Percentiles rank a stretch among this genome's conserved stretches.
Evolutionary conservation across 2,329 filamentous ascomycete species (phyloP).

Genomic region (Periconia sp.): DNA sequence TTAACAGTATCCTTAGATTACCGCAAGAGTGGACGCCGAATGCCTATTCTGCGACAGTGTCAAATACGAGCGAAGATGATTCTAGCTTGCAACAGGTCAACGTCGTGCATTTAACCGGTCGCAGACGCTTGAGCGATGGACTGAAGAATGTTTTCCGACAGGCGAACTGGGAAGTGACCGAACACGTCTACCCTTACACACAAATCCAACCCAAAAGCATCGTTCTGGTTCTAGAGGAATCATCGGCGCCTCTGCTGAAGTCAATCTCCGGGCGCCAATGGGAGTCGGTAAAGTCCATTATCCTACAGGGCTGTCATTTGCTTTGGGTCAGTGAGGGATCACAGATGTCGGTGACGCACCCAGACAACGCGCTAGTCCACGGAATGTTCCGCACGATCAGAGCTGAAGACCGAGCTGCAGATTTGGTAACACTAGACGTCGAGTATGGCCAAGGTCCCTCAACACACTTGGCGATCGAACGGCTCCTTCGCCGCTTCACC

Average conservation of each 20-base stretch:
- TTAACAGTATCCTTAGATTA: neutral
- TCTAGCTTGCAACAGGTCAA: no score
- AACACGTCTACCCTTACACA: neutral
- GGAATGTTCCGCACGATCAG: conserved; percentile 9
- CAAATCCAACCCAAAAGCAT: neutral
- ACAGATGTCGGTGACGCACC: conserved; percentile 4
- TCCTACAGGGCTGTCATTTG: neutral
- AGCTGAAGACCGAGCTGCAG: neutral
- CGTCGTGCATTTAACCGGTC: no score
- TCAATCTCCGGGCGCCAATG: neutral
- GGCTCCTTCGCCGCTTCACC: neutral
- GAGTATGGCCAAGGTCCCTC: neutral
- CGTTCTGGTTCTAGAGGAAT: conserved; percentile 6
- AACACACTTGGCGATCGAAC: neutral
- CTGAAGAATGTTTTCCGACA: no score
- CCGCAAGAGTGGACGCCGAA: no score
- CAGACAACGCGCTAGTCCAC: conserved; percentile 7
- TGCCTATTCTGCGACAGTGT: no score
- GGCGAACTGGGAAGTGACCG: no score
- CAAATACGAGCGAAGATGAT: no score
- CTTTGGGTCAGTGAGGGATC: conserved; percentile 6
- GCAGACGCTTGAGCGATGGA: no score
- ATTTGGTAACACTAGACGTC: conserved; percentile 2
- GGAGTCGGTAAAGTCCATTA: neutral
- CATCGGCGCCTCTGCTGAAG: neutral